Conservation (phyloP, 306 rosid species). For the Glycine tomentella region DNA sequence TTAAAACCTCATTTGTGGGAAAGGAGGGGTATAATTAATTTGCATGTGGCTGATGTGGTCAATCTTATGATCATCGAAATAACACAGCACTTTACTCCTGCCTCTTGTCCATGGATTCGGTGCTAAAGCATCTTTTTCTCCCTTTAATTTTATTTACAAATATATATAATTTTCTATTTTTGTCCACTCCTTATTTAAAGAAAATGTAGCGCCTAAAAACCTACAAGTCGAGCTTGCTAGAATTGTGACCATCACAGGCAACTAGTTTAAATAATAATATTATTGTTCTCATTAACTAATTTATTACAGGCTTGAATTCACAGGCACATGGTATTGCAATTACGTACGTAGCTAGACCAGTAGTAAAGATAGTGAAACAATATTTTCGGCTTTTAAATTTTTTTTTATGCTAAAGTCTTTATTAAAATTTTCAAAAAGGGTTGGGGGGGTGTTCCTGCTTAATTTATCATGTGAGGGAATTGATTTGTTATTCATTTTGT, state of each 20-base stretch:
- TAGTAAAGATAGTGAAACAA: slow-evolving; percentile 48
- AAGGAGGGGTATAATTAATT: slow-evolving; percentile 35
- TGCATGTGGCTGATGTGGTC: slow-evolving; percentile 49
- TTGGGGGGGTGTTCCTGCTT: slow-evolving; percentile 27
- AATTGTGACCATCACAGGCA: slow-evolving; percentile 29
- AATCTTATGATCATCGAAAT: slow-evolving; percentile 47
- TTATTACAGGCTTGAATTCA: slow-evolving; percentile 55
- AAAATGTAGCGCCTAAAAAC: slow-evolving; percentile 15
- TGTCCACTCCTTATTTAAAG: background rate
- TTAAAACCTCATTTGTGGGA: slow-evolving; percentile 20
- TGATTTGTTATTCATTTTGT: slow-evolving; percentile 36
- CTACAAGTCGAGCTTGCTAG: slow-evolving; percentile 18
- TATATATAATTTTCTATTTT: background rate
- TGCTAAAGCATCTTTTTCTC: slow-evolving; percentile 52
- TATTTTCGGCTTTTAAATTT: slow-evolving; percentile 35
- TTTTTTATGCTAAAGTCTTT: slow-evolving; percentile 21
- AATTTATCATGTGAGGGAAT: slow-evolving; percentile 61
- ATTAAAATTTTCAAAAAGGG: slow-evolving; percentile 35
- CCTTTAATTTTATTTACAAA: background rate
- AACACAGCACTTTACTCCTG: slow-evolving; percentile 33
- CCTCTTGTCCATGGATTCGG: slow-evolving; percentile 48
- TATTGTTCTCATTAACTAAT: slow-evolving; percentile 28
- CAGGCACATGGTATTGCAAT: slow-evolving; percentile 63
- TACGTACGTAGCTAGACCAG: slow-evolving; percentile 48
- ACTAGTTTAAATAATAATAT: slow-evolving; percentile 23